phyloP scores from a whole-genome alignment of 192 early-diverging fungal genomes.

The Coemansia erecta region DNA sequence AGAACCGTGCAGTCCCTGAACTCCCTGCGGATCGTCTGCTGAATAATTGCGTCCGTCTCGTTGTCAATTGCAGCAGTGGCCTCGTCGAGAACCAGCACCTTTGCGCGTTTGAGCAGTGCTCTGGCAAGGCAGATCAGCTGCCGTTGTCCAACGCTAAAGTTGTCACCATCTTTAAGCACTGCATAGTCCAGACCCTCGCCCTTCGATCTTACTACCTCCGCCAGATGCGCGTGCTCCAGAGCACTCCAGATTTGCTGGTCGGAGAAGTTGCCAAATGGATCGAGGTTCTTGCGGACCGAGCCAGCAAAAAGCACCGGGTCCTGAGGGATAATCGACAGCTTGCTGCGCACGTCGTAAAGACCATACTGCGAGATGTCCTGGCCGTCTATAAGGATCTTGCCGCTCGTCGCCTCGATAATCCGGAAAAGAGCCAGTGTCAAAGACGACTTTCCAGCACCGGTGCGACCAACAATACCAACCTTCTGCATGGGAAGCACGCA shows the following conservation, averaged over 20 bases:
- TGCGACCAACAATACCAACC: constrained; percentile 64
- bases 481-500: constrained; percentile 53
- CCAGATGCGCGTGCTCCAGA: constrained; percentile 62
- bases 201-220: constrained; percentile 17
- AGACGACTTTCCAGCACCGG: constrained; percentile 81
- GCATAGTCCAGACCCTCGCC: constrained; percentile 30
- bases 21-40: constrained; percentile 61
- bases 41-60: constrained; percentile 57
- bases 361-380: constrained; percentile 73
- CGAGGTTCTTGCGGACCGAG: constrained; percentile 77
- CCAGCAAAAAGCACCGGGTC: constrained; percentile 72
- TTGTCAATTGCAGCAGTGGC: constrained; percentile 57
- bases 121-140: constrained; percentile 82
- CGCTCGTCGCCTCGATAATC: constrained; percentile 63
- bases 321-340: constrained; percentile 78
- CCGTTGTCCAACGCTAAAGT: constrained; percentile 81
- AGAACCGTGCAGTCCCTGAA: constrained; percentile 66
- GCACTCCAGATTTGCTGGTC: constrained; percentile 67
- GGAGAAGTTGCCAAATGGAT: constrained; percentile 68
- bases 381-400: constrained; percentile 74
- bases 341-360: constrained; percentile 67
- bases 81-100: constrained; percentile 68
- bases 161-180: constrained; percentile 59
- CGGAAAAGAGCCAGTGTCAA: constrained; percentile 74
- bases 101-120: constrained; percentile 69